Evolutionary conservation across 345 rosid species (phyloP).

Genomic region (Gossypium herbaceum): DNA sequence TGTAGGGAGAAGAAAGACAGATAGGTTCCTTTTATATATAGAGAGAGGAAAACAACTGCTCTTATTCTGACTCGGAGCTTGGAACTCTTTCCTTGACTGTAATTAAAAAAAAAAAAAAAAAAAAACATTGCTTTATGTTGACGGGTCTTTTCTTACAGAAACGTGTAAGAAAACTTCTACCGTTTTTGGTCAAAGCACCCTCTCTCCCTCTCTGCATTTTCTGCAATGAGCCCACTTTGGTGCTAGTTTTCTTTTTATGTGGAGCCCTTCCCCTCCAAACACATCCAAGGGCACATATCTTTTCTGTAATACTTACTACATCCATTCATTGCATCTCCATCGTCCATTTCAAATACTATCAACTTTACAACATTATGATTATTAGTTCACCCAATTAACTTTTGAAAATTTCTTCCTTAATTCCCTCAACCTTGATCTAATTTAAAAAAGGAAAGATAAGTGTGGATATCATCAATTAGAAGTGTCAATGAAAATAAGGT

Average conservation of each 20-base stretch:
- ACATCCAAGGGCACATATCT: neutral
- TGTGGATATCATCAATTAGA: too few species aligned
- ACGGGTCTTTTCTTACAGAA: constrained; percentile 24
- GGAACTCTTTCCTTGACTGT: constrained; percentile 19
- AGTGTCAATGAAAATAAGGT: too few species aligned
- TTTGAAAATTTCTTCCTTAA: too few species aligned
- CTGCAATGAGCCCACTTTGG: constrained; percentile 13
- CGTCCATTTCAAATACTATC: neutral
- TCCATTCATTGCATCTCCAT: neutral
- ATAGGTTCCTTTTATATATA: neutral
- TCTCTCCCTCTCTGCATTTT: neutral
- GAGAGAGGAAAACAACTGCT: neutral
- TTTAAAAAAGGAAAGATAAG: too few species aligned
- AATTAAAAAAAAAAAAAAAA: neutral
- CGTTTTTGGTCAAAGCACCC: constrained; percentile 24
- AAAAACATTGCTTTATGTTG: constrained; percentile 23
- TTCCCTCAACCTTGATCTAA: too few species aligned
- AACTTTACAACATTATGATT: neutral
- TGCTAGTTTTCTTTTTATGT: neutral
- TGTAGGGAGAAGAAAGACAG: constrained; percentile 12
- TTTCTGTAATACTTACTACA: neutral
- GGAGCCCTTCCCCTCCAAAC: neutral
- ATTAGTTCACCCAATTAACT: neutral
- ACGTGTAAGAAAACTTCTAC: constrained; percentile 22
- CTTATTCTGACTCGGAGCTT: neutral